Evolutionary conservation across 331 rosid genomes (phyloP), one percentile per base, ranked within the genome.

Genomic region (Quercus tomentella): DNA sequence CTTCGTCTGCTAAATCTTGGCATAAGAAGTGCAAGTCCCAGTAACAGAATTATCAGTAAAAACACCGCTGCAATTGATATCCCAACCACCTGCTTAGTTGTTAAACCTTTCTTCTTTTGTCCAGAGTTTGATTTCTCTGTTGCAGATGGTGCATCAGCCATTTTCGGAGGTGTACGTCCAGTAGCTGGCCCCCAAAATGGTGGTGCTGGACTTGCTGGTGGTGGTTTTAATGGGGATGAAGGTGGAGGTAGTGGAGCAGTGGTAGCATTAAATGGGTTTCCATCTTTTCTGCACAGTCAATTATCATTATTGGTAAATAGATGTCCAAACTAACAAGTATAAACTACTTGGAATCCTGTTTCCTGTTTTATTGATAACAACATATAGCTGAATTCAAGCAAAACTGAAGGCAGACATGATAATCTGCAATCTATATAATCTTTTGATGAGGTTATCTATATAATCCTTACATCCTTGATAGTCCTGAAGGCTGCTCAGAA

Each of bases 261-360:
- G 69, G 97, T 84, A 30, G 90, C 69, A 80, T 86, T 90, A 71
- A 93, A 93, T 51, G 86, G 99, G 66, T 96, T 93, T 82, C 99
- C 99, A 81, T 87, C 94, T 81, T 79, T 89, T 73, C 99, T 96
- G 96, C 88, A 84, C 31, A 15, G 77, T n/a, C 78, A 81, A 77
- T 67, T 70, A 72, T 49, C 45, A 49, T 54, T 61, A 61, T 82
- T 43, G 83, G 80, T 57, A 41, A 73, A 4, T 5, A n/a, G 54
- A 7, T 22, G 43, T 45, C 6, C 33, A 51, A 71, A 49, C 21
- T 71, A 21, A 43, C 58, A 71, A 51, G 33, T 49, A 25, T 71
- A n/a, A 35, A 49, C 41, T 14, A 43, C 51, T 26, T 25, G 12
- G 26, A 77, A 37, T 55, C 12, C 28, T 65, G 3, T 35, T 67